Evolutionary conservation across 192 early-diverging fungal species (phyloP), one percentile per base, ranked within the genome.

Genomic region (Phycomyces nitens): DNA sequence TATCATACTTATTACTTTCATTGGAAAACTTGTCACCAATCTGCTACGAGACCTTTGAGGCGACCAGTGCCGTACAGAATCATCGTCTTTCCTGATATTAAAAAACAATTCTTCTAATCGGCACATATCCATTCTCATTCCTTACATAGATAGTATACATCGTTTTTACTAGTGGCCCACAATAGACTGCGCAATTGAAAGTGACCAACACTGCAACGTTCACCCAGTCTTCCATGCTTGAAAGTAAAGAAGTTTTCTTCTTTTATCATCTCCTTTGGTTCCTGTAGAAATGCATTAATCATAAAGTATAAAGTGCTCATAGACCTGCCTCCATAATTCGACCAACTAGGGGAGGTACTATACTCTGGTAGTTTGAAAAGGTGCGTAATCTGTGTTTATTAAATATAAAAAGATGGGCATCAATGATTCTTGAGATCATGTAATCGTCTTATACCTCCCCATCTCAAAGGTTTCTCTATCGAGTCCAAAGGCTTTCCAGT

Each of bases 101-200:
- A 20, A 7, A 9, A 3, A 61, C 15, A 7, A 34, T 34, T 34
- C 44, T 47, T 47, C 15, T 47, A 14, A 18, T 47, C 12, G 12
- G 18, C 11, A 12, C 10, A 3, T 2, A 18, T 0, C 38, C 58
- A 8, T 27, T 38, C 15, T 12, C 21, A 53, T 5, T 18, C 56
- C 60, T 72, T 56, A 83, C 82, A 15, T 14, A 73, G 77, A 67
- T 81, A 88, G 51, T 68, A 86, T 7, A 85, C 71, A 39, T 80
- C 76, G 60, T 89, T 83, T 60, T 83, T 86, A 51, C 60, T 75
- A 7, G 84, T 85, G 0, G 80, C 70, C 71, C 78, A 85, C 14
- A 89, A 34, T 21, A 88, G 68, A 60, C 88, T 85, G 23, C 87
- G 69, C 43, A 89, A 76, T 65, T 89, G 74, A 79, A 88, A 80